Percentiles rank a stretch among this genome's conserved stretches.
Evolutionary conservation across 2,329 filamentous ascomycete genomes (phyloP).

Genomic region (Dryadomyces quercivorus): DNA sequence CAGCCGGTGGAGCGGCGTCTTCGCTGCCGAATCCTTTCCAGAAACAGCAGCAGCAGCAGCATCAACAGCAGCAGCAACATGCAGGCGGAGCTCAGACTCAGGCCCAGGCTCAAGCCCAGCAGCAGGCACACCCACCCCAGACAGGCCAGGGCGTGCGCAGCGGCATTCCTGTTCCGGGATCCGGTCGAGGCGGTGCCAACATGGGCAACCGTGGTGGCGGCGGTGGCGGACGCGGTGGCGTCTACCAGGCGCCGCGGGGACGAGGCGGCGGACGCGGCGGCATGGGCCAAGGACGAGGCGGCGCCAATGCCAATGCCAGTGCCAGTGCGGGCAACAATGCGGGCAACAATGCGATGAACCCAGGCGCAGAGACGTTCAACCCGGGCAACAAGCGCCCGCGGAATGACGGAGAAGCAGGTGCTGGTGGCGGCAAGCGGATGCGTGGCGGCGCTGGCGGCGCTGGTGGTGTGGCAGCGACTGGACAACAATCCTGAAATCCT

Average conservation of each 20-base stretch:
- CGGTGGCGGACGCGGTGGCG: constrained; percentile 13
- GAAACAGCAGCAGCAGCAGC: constrained; percentile 3
- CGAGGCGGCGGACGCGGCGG: constrained; percentile 15
- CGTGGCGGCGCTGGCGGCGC: constrained; percentile 16
- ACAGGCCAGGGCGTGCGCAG: constrained; percentile 4
- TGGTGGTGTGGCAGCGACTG: not conserved
- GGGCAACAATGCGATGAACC: constrained; percentile 30
- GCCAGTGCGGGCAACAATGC: constrained; percentile 25
- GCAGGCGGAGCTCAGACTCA: not conserved
- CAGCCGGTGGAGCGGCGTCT: not conserved
- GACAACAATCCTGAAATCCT: not conserved
- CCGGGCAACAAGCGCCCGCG: constrained; percentile 38
- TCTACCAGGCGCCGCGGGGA: constrained; percentile 17
- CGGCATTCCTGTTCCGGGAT: constrained; percentile 13
- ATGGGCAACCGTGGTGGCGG: constrained; percentile 8
- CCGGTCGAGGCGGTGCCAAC: constrained; percentile 12
- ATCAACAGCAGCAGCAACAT: constrained; percentile 4
- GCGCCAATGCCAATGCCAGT: constrained; percentile 15
- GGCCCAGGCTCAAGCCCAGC: not conserved
- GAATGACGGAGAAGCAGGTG: constrained; percentile 29
- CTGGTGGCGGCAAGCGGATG: constrained; percentile 23
- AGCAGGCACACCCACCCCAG: constrained; percentile 9
- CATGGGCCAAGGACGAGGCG: constrained; percentile 12
- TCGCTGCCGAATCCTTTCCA: constrained; percentile 12
- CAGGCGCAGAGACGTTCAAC: constrained; percentile 25